phyloP scores from a whole-genome alignment of 352 stramenopile species.

The Peronosclerospora sorghi region DNA sequence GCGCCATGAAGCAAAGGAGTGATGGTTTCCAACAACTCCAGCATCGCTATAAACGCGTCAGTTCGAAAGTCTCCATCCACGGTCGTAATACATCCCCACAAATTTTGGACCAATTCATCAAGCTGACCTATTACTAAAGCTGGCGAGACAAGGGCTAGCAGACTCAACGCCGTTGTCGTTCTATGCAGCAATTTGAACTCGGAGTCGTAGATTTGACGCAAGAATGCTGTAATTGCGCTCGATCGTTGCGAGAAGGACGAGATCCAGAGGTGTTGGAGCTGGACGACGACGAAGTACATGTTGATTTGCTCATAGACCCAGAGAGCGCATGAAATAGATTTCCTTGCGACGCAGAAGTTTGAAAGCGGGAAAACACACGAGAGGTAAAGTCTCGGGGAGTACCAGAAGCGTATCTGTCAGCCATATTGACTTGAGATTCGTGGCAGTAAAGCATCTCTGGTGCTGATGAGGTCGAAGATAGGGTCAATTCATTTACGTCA shows the following conservation, averaged over 20 bases:
- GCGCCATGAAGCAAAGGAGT: slow-evolving; percentile 13
- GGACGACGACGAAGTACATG: slow-evolving; percentile 1
- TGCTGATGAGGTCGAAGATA: slow-evolving; percentile 16
- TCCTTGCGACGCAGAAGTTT: slow-evolving; percentile 33
- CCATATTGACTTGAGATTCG: slow-evolving; percentile 1
- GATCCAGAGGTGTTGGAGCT: slow-evolving; percentile 4
- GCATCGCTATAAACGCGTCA: slow-evolving; percentile 46
- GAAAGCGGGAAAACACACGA: slow-evolving; percentile 64
- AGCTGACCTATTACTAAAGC: slow-evolving; percentile 26
- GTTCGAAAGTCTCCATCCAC: slow-evolving; percentile 49
- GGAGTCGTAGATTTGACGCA: slow-evolving; percentile 42
- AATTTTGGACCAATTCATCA: slow-evolving; percentile 25
- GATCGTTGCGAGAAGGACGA: slow-evolving; percentile 20
- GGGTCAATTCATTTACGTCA: slow-evolving; percentile 12
- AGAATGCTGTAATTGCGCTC: slow-evolving; percentile 20
- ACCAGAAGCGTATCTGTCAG: slow-evolving; percentile 8
- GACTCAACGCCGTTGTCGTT: slow-evolving; percentile 42
- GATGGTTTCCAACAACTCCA: slow-evolving; percentile 61
- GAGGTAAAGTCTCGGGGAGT: slow-evolving; percentile 43
- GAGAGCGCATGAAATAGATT: slow-evolving; percentile 52
- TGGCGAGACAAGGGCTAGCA: slow-evolving; percentile 42
- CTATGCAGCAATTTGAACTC: slow-evolving; percentile 52
- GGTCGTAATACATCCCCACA: slow-evolving; percentile 40
- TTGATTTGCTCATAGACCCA: slow-evolving; percentile 21
- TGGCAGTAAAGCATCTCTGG: slow-evolving; percentile 17